Conservation (phyloP, 1,284 basidiomycete genomes). For the Vanrija pseudolonga region DNA sequence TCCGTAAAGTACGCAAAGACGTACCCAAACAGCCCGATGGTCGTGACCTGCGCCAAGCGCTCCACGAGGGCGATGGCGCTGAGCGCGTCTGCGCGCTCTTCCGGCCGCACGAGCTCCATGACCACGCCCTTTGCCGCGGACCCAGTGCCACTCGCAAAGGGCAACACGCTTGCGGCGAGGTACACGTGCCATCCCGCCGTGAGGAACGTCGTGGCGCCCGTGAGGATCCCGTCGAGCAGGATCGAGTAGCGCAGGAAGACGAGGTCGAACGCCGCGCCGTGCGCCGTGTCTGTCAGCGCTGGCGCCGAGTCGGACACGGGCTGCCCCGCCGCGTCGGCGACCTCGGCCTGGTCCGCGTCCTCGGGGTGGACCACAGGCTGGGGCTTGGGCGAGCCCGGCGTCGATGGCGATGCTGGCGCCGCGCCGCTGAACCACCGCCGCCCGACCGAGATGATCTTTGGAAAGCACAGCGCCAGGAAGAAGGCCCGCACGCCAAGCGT, state of each 20-base stretch:
- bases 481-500: constrained; percentile 36
- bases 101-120: constrained; percentile 40
- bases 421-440: constrained; percentile 16
- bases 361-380: constrained; percentile 22
- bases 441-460: constrained; percentile 37
- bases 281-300: constrained; percentile 10
- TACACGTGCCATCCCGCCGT: constrained; percentile 40
- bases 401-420: background rate
- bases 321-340: constrained; percentile 20
- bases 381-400: background rate
- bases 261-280: constrained; percentile 43
- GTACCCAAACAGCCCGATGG: constrained; percentile 35
- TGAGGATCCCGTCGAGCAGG: constrained; percentile 43
- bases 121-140: constrained; percentile 46
- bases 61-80: constrained; percentile 46
- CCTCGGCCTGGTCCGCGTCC: constrained; percentile 20
- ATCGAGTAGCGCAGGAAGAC: constrained; percentile 43
- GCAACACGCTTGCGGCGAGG: constrained; percentile 40
- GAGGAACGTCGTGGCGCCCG: constrained; percentile 26
- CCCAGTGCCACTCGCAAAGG: constrained; percentile 46
- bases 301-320: constrained; percentile 14
- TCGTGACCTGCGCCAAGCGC: constrained; percentile 30
- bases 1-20: constrained; percentile 34
- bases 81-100: constrained; percentile 38
- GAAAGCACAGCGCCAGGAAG: constrained; percentile 45